Evolutionary conservation across 257 asterid species (phyloP).

Genomic region (Salvia hispanica): DNA sequence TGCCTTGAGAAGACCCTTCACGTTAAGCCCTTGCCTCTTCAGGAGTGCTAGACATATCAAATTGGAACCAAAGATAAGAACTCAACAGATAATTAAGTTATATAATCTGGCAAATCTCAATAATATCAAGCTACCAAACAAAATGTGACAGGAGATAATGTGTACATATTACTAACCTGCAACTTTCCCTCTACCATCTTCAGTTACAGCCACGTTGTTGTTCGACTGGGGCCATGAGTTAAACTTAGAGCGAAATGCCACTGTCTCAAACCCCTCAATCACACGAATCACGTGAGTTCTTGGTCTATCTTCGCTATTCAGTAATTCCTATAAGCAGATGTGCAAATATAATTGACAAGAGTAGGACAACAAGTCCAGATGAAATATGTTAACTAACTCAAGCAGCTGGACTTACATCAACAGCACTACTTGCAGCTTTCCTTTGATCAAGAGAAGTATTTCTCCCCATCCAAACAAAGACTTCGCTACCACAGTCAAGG

Average conservation of each 20-base stretch:
- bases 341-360: slow-evolving; percentile 26
- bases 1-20: slow-evolving; percentile 90
- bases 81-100: slow-evolving; percentile 8
- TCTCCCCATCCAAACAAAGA: slow-evolving; percentile 97
- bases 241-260: slow-evolving; percentile 77
- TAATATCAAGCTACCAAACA: slow-evolving; percentile 13
- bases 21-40: slow-evolving; percentile 94
- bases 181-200: slow-evolving; percentile 98
- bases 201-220: slow-evolving; percentile 66
- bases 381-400: slow-evolving; percentile 26
- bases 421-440: slow-evolving; percentile 82
- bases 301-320: slow-evolving; percentile 62
- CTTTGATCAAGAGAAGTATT: slow-evolving; percentile 84
- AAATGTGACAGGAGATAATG: slow-evolving; percentile 13
- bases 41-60: slow-evolving; percentile 68
- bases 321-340: slow-evolving; percentile 57
- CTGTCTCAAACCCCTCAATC: slow-evolving; percentile 98
- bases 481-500: slow-evolving; percentile 84
- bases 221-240: slow-evolving; percentile 83
- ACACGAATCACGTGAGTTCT: slow-evolving; percentile 69
- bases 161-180: slow-evolving; percentile 72
- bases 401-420: slow-evolving; percentile 67
- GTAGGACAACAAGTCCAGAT: slow-evolving; percentile 22
- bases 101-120: slow-evolving; percentile 28
- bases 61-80: slow-evolving; percentile 30